Evolutionary conservation across 176 grass and related monocot genomes (phyloP).

Genomic region (Carex scoparia): DNA sequence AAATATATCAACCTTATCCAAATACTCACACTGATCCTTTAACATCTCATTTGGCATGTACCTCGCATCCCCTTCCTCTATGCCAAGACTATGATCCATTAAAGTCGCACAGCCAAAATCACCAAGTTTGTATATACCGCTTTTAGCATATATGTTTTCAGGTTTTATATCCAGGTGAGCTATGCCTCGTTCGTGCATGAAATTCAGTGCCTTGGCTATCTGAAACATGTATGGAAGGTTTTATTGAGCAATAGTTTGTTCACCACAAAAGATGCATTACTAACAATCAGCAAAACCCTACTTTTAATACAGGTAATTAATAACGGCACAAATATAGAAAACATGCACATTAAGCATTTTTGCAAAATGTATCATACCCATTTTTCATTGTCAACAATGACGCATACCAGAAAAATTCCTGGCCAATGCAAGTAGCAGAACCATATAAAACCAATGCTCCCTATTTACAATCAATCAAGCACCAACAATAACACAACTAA

Average conservation of each 20-base stretch:
- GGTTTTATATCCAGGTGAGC: conserved; percentile 95
- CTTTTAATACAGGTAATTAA: background rate
- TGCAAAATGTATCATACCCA: background rate
- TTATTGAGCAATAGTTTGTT: background rate
- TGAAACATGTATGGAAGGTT: conserved; percentile 28
- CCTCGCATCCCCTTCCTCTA: conserved; percentile 93
- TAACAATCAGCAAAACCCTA: background rate
- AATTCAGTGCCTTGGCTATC: conserved; percentile 80
- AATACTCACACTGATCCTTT: conserved; percentile 78
- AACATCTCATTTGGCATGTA: conserved; percentile 97
- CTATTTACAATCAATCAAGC: background rate
- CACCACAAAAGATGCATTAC: background rate
- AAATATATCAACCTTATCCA: conserved; percentile 96
- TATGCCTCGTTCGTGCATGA: conserved; percentile 68
- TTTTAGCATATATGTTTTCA: conserved; percentile 84
- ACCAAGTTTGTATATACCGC: conserved; percentile 79
- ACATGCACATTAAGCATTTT: background rate
- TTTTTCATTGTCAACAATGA: background rate
- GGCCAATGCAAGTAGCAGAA: background rate
- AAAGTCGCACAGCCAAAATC: conserved; percentile 92
- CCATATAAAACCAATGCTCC: background rate
- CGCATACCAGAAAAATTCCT: background rate
- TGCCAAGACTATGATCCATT: conserved; percentile 48
- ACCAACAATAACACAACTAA: background rate
- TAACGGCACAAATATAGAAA: background rate